Base-by-base conservation (phyloP, 495 filamentous ascomycete species). In the Penicillium angulare region DNA sequence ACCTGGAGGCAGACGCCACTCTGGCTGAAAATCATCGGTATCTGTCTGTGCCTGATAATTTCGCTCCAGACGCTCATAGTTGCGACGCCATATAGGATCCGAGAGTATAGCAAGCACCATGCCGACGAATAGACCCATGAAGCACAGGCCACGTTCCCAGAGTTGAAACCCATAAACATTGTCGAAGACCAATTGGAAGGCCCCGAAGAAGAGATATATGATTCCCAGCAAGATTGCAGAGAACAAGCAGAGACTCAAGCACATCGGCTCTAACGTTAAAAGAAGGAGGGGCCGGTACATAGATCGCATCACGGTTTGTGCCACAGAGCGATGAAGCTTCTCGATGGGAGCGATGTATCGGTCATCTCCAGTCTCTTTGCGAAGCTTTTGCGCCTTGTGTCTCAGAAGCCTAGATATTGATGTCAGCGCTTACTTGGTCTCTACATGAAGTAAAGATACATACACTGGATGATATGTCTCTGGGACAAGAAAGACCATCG, bases 151-250 rank as follows among this genome's bases (percentile, higher is more conserved):
- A 3, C 84, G 76, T 65, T 95, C 87, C 79, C 86, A 92, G 3
- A 93, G 74, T 16, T 80, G 81, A 65, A 98, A 87, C 26, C 81
- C 84, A 67, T 97, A 87, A 42, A 88, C 84, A 26, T 82, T 76
- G 15, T 73, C 58, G 64, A 97, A 98, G 17, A 96, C 85, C 31
- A 96, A 68, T 7, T 88, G 81, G 62, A 96, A 97, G 0, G 92
- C 92, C 7, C 92, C 91, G 64, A 98, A 96, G 74, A 97, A 98
- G 5, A 98, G 81, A 59, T 98, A 97, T 0, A 97, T 71, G 27
- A 96, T 85, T 8, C 91, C 93, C 1, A 97, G 76, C 8, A 97
- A 73, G 17, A 97, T 78, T 21, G 92, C 89, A 2, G 88, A 87
- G 57, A 93, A 90, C 8, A 93, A 63, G 65, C 91, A 95, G 20